phyloP scores from a whole-genome alignment of 495 filamentous ascomycete species.

The Xylaria flabelliformis region DNA sequence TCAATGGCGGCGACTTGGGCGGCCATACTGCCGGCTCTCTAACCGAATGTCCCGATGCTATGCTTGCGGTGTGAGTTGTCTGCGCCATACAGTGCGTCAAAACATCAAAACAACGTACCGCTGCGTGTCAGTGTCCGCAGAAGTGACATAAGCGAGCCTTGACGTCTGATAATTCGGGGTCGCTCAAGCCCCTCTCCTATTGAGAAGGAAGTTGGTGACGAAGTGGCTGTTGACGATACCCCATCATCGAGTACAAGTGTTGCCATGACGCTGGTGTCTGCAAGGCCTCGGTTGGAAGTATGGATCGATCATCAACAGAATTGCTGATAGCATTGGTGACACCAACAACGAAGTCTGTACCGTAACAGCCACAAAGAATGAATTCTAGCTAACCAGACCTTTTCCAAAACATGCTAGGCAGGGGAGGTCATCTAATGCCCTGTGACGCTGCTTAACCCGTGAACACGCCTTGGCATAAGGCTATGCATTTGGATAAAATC shows the following conservation, averaged over 20 bases:
- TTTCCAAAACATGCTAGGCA: conserved; percentile 22
- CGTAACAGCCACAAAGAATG: conserved; percentile 14
- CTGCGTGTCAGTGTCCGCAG: conserved; percentile 55
- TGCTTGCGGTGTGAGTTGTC: not conserved
- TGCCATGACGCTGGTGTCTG: conserved; percentile 26
- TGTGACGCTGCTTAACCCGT: conserved; percentile 12
- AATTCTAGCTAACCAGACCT: conserved; percentile 18
- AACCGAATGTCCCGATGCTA: conserved; percentile 31
- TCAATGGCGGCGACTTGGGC: conserved; percentile 32
- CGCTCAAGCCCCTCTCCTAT: conserved; percentile 37
- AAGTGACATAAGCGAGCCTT: conserved; percentile 51
- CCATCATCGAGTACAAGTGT: conserved; percentile 33
- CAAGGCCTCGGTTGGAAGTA: conserved; percentile 8
- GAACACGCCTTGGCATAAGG: conserved; percentile 14
- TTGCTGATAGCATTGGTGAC: not conserved
- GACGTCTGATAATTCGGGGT: conserved; percentile 47
- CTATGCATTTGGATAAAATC: not conserved
- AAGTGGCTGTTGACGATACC: conserved; percentile 32
- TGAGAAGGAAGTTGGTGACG: conserved; percentile 35
- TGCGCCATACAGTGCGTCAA: not conserved
- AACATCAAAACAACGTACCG: conserved; percentile 38
- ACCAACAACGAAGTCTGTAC: not conserved
- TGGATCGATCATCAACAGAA: not conserved
- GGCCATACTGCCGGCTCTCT: conserved; percentile 41
- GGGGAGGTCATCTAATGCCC: not conserved